Evolutionary conservation across 371 early-diverging fungal species (phyloP).

Genomic region (Homolaphlyctis polyrhiza): DNA sequence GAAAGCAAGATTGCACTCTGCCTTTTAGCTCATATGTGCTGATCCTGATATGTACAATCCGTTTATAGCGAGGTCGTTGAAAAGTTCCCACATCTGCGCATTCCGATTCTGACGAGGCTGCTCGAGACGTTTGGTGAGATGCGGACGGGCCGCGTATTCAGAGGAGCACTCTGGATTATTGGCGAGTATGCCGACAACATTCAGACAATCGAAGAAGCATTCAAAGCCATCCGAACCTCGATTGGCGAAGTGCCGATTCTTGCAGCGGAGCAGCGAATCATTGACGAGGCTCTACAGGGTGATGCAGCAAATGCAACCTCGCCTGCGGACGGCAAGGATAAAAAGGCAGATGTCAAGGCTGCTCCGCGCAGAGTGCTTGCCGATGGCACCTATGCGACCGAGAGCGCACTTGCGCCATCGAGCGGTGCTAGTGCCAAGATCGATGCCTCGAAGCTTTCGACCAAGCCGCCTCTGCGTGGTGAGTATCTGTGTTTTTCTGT

Average conservation of each 20-base stretch:
- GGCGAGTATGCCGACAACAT: conserved; percentile 80
- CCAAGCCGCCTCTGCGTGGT: conserved; percentile 71
- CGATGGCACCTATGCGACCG: conserved; percentile 96
- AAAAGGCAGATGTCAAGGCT: conserved; percentile 32
- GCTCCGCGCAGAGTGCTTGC: conserved; percentile 78
- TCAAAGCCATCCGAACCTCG: conserved; percentile 72
- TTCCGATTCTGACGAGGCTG: conserved; percentile 70
- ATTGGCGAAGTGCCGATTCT: conserved; percentile 91
- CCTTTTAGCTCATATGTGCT: too few relatives aligned
- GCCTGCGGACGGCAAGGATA: conserved; percentile 21
- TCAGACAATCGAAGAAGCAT: conserved; percentile 74
- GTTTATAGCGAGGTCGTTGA: conserved; percentile 82
- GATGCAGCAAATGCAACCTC: conserved; percentile 19
- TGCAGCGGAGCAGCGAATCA: conserved; percentile 56
- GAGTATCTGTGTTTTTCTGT: conserved; percentile 10
- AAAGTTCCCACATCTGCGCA: conserved; percentile 84
- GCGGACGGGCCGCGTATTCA: conserved; percentile 91
- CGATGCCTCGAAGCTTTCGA: conserved; percentile 51
- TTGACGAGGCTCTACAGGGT: conserved; percentile 23
- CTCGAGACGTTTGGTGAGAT: conserved; percentile 81
- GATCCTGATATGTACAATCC: too few relatives aligned
- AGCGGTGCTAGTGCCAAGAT: conserved; percentile 15
- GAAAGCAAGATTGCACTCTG: too few relatives aligned
- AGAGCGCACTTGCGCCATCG: conserved; percentile 63
- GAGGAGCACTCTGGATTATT: conserved; percentile 96